phyloP scores from a whole-genome alignment of 2,329 filamentous ascomycete species.

The Gaeumannomyces sp. region DNA sequence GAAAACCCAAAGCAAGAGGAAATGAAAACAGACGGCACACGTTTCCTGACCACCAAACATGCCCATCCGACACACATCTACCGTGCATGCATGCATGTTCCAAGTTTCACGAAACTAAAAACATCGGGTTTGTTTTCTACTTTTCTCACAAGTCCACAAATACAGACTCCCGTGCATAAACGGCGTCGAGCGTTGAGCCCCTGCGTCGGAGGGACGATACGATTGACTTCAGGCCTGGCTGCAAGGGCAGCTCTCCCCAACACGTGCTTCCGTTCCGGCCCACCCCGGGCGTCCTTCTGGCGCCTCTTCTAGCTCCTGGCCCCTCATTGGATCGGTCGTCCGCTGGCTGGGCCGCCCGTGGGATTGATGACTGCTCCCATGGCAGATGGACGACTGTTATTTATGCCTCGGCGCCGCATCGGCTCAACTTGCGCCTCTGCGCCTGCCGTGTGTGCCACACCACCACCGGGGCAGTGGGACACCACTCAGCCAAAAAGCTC shows the following conservation, averaged over 20 bases:
- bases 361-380: no score
- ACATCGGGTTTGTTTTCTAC: no score
- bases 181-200: no score
- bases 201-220: no score
- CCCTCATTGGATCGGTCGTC: background rate
- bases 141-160: no score
- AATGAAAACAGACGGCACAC: background rate
- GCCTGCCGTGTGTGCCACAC: slow-evolving; percentile 1
- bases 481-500: background rate
- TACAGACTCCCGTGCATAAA: no score
- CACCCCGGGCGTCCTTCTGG: no score
- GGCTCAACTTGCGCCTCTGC: background rate
- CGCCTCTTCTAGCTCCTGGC: background rate
- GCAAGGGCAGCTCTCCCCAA: no score
- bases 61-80: background rate
- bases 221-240: no score
- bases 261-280: no score
- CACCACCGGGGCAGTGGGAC: background rate
- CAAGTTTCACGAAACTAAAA: background rate
- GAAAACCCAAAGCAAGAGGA: background rate
- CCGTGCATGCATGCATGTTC: background rate
- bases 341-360: no score
- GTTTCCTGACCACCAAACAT: background rate
- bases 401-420: background rate
- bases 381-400: background rate